Conservation (phyloP, 768 basidiomycete genomes). For the Macrolepiota dolichaula region DNA sequence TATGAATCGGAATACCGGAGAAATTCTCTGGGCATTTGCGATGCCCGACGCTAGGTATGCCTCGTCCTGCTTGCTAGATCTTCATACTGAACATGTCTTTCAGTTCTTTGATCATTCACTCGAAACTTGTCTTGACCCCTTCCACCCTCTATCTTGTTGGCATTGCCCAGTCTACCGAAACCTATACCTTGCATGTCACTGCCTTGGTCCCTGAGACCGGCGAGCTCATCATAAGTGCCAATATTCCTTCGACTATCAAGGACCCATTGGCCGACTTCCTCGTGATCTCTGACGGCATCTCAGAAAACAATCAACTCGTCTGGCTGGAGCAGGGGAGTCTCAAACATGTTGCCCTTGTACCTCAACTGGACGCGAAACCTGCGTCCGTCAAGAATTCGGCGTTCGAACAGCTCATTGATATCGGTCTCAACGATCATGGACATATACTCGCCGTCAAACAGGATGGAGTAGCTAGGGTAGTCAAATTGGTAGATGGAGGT, state of each 20-base stretch:
- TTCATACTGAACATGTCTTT: constrained; percentile 1
- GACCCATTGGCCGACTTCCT: constrained; percentile 30
- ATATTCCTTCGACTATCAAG: constrained; percentile 50
- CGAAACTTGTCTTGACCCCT: constrained; percentile 53
- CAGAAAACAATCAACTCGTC: constrained; percentile 29
- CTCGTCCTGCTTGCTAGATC: neutral
- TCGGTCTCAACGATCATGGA: constrained; percentile 55
- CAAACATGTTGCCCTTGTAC: constrained; percentile 47
- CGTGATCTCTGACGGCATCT: constrained; percentile 21
- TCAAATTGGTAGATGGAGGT: constrained; percentile 46
- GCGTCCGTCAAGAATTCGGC: constrained; percentile 34
- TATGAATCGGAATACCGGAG: constrained; percentile 49
- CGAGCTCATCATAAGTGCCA: constrained; percentile 39
- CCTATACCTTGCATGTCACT: constrained; percentile 67
- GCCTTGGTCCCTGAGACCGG: constrained; percentile 56
- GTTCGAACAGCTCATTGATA: constrained; percentile 56
- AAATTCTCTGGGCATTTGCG: constrained; percentile 59
- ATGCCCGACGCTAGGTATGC: constrained; percentile 56
- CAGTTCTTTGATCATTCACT: constrained; percentile 65
- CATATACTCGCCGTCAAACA: constrained; percentile 55
- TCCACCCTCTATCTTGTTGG: constrained; percentile 57
- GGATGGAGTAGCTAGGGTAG: constrained; percentile 54
- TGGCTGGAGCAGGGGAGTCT: constrained; percentile 55
- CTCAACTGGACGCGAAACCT: constrained; percentile 48
- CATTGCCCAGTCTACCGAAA: constrained; percentile 42